phyloP scores from a whole-genome alignment of 768 basidiomycete species.

The Leccinum arenicola region DNA sequence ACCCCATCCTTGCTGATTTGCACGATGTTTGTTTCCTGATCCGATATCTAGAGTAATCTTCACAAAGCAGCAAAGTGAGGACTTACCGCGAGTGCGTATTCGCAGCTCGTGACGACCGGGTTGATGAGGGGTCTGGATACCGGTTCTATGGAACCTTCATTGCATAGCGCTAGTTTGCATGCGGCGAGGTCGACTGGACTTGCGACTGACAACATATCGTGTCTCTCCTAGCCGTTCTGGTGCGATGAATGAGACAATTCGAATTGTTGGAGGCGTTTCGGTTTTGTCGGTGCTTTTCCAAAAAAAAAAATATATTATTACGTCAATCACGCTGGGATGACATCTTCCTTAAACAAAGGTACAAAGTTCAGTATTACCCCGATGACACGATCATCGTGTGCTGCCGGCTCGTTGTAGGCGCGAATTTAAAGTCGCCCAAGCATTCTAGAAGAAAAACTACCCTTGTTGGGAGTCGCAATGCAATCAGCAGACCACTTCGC shows the following conservation, averaged over 20 bases:
- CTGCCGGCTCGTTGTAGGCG: no score
- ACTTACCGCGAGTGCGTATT: slow-evolving; percentile 57
- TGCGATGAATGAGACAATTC: neutral
- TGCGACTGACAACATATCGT: slow-evolving; percentile 19
- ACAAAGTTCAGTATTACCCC: neutral
- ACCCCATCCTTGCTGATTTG: slow-evolving; percentile 60
- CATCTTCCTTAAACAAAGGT: neutral
- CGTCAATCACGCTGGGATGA: neutral
- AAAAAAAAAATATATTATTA: neutral
- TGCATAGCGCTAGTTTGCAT: neutral
- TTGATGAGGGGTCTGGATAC: slow-evolving; percentile 31
- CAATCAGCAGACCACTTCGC: no score
- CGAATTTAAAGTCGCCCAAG: no score
- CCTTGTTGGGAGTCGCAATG: no score
- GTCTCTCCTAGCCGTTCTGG: neutral
- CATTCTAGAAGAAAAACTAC: no score
- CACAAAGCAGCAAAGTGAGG: neutral
- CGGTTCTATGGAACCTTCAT: neutral
- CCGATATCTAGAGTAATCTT: neutral
- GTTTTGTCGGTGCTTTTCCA: neutral
- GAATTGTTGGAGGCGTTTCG: neutral
- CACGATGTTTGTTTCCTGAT: slow-evolving; percentile 59
- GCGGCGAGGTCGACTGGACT: slow-evolving; percentile 1
- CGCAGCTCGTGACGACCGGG: slow-evolving; percentile 58
- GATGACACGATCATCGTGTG: no score